Evolutionary conservation across 208 protist genomes (phyloP).

Genomic region (Herpetomonas muscarum): DNA sequence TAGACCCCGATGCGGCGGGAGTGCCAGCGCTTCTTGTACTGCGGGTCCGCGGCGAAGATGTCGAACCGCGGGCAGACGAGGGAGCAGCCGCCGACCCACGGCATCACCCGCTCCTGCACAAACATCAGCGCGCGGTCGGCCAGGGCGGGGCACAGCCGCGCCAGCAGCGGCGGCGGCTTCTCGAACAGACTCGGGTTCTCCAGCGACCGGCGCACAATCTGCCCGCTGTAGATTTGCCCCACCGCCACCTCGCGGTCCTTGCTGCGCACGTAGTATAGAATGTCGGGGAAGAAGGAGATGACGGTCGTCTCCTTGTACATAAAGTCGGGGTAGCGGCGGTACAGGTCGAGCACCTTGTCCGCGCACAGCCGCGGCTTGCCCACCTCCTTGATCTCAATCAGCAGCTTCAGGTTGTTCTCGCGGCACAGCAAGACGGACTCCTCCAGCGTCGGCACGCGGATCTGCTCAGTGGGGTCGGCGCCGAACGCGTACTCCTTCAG

Average conservation of each 20-base stretch:
- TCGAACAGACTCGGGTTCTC: slow-evolving; percentile 8
- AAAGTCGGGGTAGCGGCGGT: slow-evolving; percentile 76
- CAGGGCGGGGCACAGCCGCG: slow-evolving; percentile 47
- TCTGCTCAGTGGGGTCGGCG: slow-evolving; percentile 60
- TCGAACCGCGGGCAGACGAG: slow-evolving; percentile 67
- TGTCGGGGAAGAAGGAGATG: slow-evolving; percentile 69
- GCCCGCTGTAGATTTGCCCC: slow-evolving; percentile 61
- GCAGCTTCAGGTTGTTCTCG: slow-evolving; percentile 65
- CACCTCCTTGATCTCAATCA: slow-evolving; percentile 89
- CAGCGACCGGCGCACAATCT: slow-evolving; percentile 26
- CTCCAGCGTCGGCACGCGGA: slow-evolving; percentile 81
- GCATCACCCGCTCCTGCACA: slow-evolving; percentile 51
- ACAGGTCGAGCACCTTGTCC: slow-evolving; percentile 78
- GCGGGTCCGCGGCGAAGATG: slow-evolving; percentile 35
- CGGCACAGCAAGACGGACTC: slow-evolving; percentile 79
- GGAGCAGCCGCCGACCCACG: slow-evolving; percentile 77
- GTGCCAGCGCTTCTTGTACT: slow-evolving; percentile 61
- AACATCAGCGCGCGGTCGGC: slow-evolving; percentile 38
- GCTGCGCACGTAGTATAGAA: slow-evolving; percentile 71
- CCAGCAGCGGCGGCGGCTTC: slow-evolving; percentile 30
- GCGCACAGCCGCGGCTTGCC: slow-evolving; percentile 45
- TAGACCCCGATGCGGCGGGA: slow-evolving; percentile 66
- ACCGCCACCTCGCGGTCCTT: slow-evolving; percentile 66
- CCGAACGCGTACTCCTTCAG: slow-evolving; percentile 55
- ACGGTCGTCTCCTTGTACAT: slow-evolving; percentile 87